Conservation (phyloP, 306 rosid species). For the Quercus agrifolia region DNA sequence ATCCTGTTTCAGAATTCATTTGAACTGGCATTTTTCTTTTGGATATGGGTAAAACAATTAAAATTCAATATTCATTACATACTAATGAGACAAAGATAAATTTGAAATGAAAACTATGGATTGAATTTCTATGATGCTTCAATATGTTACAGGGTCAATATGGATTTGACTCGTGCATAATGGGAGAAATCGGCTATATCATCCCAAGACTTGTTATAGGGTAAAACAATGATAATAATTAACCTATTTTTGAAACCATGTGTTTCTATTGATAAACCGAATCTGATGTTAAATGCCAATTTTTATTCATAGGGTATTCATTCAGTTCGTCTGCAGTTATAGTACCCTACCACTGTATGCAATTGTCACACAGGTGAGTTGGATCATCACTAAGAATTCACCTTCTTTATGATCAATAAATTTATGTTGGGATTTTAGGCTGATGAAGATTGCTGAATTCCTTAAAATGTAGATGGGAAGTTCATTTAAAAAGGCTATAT, state of each 20-base stretch:
- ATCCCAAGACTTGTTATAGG: conserved; percentile 40
- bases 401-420: too few relatives aligned
- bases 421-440: neutral
- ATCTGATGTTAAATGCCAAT: neutral
- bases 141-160: conserved; percentile 29
- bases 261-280: neutral
- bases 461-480: conserved; percentile 29
- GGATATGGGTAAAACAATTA: conserved; percentile 20
- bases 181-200: conserved; percentile 23
- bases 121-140: neutral
- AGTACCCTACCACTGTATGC: conserved; percentile 37
- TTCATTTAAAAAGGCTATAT: conserved; percentile 30
- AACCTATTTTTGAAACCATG: neutral
- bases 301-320: conserved; percentile 12
- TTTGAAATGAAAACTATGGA: neutral
- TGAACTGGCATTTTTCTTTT: conserved; percentile 35
- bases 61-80: neutral
- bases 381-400: neutral
- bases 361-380: conserved; percentile 31
- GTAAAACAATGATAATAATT: conserved; percentile 2
- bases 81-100: neutral
- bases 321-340: conserved; percentile 37
- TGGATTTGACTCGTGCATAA: conserved; percentile 32
- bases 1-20: conserved; percentile 37
- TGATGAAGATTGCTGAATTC: neutral